Evolutionary conservation across 306 rosid genomes (phyloP), one percentile per base, ranked within the genome.

Genomic region (Lupinus albus): DNA sequence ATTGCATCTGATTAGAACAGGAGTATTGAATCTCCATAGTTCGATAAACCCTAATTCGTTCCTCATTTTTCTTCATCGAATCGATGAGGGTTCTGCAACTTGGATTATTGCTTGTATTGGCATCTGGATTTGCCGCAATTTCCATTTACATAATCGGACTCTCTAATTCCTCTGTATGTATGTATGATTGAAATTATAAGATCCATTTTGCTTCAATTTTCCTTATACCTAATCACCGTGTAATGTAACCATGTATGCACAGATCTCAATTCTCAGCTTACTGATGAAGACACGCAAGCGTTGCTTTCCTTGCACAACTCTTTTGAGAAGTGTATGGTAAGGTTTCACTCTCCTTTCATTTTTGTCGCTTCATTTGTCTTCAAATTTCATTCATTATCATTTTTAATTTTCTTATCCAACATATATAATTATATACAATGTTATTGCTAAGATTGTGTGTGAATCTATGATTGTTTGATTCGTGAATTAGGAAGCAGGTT

Each of bases 261-360:
- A 69, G 3, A 12, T 38, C 74, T 80, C 30, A 25, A 25, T 25
- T 25, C 30, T 25, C 86, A 67, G 67, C 86, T 85, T 21, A 65
- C 88, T 2, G 85, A 86, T 33, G 85, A 82, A 67, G 99, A 94
- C 62, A 58, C 75, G 45, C 70, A 83, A 78, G 90, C 95, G 7
- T 66, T 93, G 89, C 81, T 79, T 59, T 80, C 84, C 35, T 76
- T 94, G 58, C 99, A 82, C 33, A 54, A 47, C 64, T 70, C 71
- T 75, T 94, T 94, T 75, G 87, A 86, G 75, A 83, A 88, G 77
- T 94, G 97, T 81, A 94, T 90, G 95, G 99, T 94, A 81, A 84
- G 96, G 9, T 56, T 65, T 50, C 36, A 12, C 59, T 13, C 32
- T 30, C 28, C 11, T 69, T 57, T 38, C 44, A 6, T 9, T 12